Evolutionary conservation across 805 yeast species (phyloP), one percentile per base, ranked within the genome.

Genomic region (Saccharomycopsis selenospora): DNA sequence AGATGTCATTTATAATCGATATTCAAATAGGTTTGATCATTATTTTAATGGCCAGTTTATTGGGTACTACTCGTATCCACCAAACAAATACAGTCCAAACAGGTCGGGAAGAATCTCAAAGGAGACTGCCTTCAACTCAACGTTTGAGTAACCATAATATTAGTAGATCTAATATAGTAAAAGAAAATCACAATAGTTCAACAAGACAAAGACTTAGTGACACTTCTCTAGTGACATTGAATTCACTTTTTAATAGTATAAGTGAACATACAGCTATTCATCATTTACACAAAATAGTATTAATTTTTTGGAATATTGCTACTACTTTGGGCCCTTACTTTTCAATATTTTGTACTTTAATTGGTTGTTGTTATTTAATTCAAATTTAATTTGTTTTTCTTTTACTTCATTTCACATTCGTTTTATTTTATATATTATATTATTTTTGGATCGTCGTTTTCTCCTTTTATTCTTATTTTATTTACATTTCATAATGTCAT

Each of bases 281-380:
- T 25, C 8, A 11, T 20, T 28, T 14, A 29, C 8, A 29, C 17
- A n/a, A 14, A 29, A 20, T 26, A 13, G 26, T 6, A 13, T 29
- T 20, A 8, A 22, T 22, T 3, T 14, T 17, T 8, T 28, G 22
- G 13, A 26, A 3, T 27, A 13, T 11, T 20, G 20, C 23, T 36
- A 13, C 25, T n/a, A 33, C 33, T 13, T 27, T 26, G 22, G 20
- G 25, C 17, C 47, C 47, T 5, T 44, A 23, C 25, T 33, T 44
- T 29, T 20, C 47, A 5, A 24, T 44, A 3, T 44, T 27, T 23
- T 44, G 47, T 27, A 40, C 47, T 8, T 27, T 44, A n/a, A 33
- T 44, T 22, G 47, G 47, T 3, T 26, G 33, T 14, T 23, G 46
- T 22, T 28, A 29, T 20, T 36, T 42, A 17, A 18, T 46, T 20